A percentile compares a stretch with the other conserved stretches of the same genome.
These are phyloP conservation scores for Torulaspora globosa DNA, from an alignment of 1,139 yeast genomes.

Conservation along the genomic window DNA sequence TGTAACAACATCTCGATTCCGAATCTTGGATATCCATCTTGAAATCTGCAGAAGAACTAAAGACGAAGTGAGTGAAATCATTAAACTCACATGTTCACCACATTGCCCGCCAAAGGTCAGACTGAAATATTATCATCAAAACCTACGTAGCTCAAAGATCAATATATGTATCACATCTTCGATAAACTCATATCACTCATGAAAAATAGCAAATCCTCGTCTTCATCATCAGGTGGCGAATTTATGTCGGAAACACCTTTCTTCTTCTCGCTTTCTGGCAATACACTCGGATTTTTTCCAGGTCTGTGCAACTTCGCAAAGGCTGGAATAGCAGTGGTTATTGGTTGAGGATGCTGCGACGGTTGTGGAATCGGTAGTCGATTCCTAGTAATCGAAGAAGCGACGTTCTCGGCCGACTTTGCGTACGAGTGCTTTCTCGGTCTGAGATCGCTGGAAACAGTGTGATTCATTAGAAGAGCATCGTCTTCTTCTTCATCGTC, in stretches of 20 bases:
- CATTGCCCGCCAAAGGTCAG: not conserved
- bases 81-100: not conserved
- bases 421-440: constrained; percentile 27
- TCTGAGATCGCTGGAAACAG: constrained; percentile 7
- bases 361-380: constrained; percentile 31
- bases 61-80: not conserved
- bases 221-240: constrained; percentile 37
- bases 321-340: constrained; percentile 39
- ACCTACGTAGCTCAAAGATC: not conserved
- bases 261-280: constrained; percentile 14
- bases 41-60: no score
- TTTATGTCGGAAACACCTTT: constrained; percentile 7
- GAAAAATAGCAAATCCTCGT: constrained; percentile 73
- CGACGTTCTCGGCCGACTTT: constrained; percentile 31
- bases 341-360: constrained; percentile 38
- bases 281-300: constrained; percentile 34
- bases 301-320: constrained; percentile 40
- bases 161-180: constrained; percentile 11
- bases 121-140: not conserved
- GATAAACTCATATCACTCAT: constrained; percentile 79
- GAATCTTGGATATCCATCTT: no score
- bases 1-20: no score
- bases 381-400: constrained; percentile 27
- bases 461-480: constrained; percentile 17
- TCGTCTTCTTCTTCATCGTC: constrained; percentile 21